These are phyloP conservation scores for Cryomyces minteri DNA, from an alignment of 495 filamentous ascomycete species.

Conservation along the genomic window DNA sequence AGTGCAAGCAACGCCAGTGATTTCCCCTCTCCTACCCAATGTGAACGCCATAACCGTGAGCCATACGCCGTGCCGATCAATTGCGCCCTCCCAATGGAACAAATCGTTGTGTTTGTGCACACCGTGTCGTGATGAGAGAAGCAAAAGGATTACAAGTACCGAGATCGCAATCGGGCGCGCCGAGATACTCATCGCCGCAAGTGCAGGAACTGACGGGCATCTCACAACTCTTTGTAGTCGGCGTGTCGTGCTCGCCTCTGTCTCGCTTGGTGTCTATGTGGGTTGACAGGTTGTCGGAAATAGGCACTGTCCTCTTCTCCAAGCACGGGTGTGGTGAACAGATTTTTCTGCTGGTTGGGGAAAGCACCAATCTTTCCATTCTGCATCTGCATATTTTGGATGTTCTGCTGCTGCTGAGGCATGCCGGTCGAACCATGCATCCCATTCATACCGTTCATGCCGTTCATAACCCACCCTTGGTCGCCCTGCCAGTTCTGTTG, in stretches of 20 bases:
- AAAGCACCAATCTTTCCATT: conserved; percentile 27
- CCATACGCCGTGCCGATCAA: too few relatives aligned
- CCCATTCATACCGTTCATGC: conserved; percentile 3
- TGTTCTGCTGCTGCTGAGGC: conserved; percentile 7
- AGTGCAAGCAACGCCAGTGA: too few relatives aligned
- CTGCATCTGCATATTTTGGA: conserved; percentile 12
- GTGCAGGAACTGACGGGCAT: too few relatives aligned
- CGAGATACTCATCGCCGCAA: too few relatives aligned
- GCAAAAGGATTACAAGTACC: too few relatives aligned
- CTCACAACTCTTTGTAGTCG: conserved; percentile 73
- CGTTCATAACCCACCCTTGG: conserved; percentile 2
- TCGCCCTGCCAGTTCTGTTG: conserved; percentile 6
- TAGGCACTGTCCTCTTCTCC: conserved; percentile 82
- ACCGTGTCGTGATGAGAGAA: too few relatives aligned
- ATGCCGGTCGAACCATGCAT: conserved; percentile 5
- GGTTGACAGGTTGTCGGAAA: conserved; percentile 91
- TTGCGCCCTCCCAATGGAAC: too few relatives aligned
- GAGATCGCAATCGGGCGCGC: too few relatives aligned
- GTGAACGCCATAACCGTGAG: too few relatives aligned
- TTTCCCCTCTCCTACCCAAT: too few relatives aligned
- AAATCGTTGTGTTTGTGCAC: too few relatives aligned
- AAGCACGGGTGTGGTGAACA: conserved; percentile 39
- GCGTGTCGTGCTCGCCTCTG: conserved; percentile 63
- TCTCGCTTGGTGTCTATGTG: conserved; percentile 69
- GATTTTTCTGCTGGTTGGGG: conserved; percentile 54